Evolutionary conservation across 139 green algal genomes (phyloP), one percentile per base, ranked within the genome.

Genomic region (Chlorella sp.): DNA sequence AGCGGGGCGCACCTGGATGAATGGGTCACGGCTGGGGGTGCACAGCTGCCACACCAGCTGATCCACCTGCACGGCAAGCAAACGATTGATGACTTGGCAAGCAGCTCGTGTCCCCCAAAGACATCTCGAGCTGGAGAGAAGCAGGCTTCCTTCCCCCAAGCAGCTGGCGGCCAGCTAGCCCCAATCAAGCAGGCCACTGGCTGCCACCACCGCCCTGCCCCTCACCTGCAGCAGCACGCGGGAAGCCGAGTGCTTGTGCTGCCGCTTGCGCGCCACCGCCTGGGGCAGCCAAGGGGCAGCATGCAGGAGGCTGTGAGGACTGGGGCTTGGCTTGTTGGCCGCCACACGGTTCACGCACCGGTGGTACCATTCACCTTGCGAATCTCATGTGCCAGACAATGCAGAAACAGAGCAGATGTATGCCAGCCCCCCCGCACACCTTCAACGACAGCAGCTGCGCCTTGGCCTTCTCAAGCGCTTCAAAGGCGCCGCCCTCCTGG

Each of bases 31-130:
- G 4, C 56, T 71, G 17, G 84, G 74, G 47, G 64, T 74, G 80
- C 90, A 93, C 76, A 93, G 74, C 36, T 88, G 81, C 90, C 89
- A 93, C 60, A 86, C 85, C 44, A 93, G 64, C 5, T 78, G 69
- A 51, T 93, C 86, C 34, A 92, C 63, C 51, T 60, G 51, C 51
- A 21, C 12, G 9, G 51, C 51, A 51, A 51, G 9, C 44, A n/a
- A n/a, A n/a, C n/a, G n/a, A n/a, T n/a, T n/a, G n/a, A n/a, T n/a
- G n/a, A n/a, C n/a, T n/a, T n/a, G n/a, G n/a, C n/a, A n/a, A n/a
- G n/a, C n/a, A n/a, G n/a, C n/a, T n/a, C n/a, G n/a, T n/a, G n/a
- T n/a, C n/a, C n/a, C n/a, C n/a, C n/a, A n/a, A n/a, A n/a, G n/a
- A n/a, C n/a, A n/a, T n/a, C n/a, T n/a, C n/a, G n/a, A n/a, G n/a